Evolutionary conservation across 352 stramenopile genomes (phyloP).

Genomic region (Globisporangium heterothallicum): DNA sequence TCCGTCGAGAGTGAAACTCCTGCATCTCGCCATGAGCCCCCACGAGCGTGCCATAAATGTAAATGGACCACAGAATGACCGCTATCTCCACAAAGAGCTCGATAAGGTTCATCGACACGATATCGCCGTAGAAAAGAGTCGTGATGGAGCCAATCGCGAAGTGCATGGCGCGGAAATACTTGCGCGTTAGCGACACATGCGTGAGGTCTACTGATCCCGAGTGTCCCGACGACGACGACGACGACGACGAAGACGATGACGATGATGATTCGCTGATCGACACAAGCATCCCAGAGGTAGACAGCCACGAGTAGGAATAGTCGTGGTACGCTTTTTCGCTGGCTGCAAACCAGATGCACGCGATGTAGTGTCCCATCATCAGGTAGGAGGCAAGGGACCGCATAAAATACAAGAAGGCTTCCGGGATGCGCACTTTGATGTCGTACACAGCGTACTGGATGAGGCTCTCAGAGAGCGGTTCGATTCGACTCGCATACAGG

Average conservation of each 20-base stretch:
- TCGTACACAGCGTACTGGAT: constrained; percentile 66
- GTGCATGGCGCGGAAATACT: constrained; percentile 61
- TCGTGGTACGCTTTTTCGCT: constrained; percentile 30
- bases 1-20: constrained; percentile 31
- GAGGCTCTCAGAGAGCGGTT: constrained; percentile 33
- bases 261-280: constrained; percentile 14
- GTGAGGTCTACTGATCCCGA: constrained; percentile 18
- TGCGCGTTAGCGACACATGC: constrained; percentile 32
- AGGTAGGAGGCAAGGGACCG: constrained; percentile 46
- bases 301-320: constrained; percentile 51
- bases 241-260: constrained; percentile 4
- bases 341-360: constrained; percentile 49
- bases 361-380: constrained; percentile 55
- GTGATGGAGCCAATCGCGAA: constrained; percentile 65
- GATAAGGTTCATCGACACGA: constrained; percentile 58
- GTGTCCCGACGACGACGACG: constrained; percentile 6
- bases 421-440: constrained; percentile 31
- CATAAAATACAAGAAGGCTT: constrained; percentile 41
- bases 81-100: constrained; percentile 53
- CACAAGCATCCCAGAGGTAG: constrained; percentile 48
- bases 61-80: constrained; percentile 59
- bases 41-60: constrained; percentile 65
- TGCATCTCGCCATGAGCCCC: constrained; percentile 51
- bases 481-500: constrained; percentile 31
- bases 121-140: constrained; percentile 66